These are phyloP conservation scores for Afroboletus lepidellus DNA, from an alignment of 1,284 basidiomycete genomes.

Conservation along the genomic window DNA sequence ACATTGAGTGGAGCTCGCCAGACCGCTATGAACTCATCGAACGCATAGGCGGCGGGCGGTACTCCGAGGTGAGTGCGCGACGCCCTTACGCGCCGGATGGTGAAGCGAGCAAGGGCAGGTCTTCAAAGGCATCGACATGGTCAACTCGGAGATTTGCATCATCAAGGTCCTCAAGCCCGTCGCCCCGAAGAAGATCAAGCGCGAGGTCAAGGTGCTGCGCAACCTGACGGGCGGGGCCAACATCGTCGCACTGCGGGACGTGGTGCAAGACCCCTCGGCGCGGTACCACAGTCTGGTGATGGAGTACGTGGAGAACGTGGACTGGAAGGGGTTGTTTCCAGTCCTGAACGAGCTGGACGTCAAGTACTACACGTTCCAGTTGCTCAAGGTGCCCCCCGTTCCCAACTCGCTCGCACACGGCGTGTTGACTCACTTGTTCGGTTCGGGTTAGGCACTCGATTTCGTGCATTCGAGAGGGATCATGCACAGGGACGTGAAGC, in stretches of 20 bases:
- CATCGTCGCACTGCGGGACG: slow-evolving; percentile 79
- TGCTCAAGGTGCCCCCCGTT: slow-evolving; percentile 61
- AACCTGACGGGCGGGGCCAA: slow-evolving; percentile 87
- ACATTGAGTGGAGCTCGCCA: slow-evolving; percentile 73
- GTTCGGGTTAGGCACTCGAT: slow-evolving; percentile 63
- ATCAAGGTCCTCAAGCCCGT: slow-evolving; percentile 92
- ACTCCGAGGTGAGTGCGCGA: slow-evolving; percentile 58
- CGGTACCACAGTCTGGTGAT: slow-evolving; percentile 85
- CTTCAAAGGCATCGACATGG: slow-evolving; percentile 83
- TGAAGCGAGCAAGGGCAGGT: slow-evolving; percentile 47
- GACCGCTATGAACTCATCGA: slow-evolving; percentile 81
- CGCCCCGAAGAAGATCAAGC: slow-evolving; percentile 90
- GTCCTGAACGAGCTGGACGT: slow-evolving; percentile 79
- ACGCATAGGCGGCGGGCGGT: slow-evolving; percentile 79
- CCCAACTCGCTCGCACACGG: too few relatives aligned
- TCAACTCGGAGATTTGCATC: slow-evolving; percentile 76
- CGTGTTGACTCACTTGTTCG: too few relatives aligned
- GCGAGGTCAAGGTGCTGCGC: slow-evolving; percentile 89
- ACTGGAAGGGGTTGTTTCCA: slow-evolving; percentile 80
- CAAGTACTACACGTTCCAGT: slow-evolving; percentile 83
- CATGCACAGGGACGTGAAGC: slow-evolving; percentile 91
- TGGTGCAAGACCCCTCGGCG: slow-evolving; percentile 73
- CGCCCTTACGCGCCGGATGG: background rate
- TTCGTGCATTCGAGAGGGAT: slow-evolving; percentile 88
- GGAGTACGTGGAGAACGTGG: slow-evolving; percentile 82